Conservation (phyloP, 805 yeast genomes). For the Starmerella apis region DNA sequence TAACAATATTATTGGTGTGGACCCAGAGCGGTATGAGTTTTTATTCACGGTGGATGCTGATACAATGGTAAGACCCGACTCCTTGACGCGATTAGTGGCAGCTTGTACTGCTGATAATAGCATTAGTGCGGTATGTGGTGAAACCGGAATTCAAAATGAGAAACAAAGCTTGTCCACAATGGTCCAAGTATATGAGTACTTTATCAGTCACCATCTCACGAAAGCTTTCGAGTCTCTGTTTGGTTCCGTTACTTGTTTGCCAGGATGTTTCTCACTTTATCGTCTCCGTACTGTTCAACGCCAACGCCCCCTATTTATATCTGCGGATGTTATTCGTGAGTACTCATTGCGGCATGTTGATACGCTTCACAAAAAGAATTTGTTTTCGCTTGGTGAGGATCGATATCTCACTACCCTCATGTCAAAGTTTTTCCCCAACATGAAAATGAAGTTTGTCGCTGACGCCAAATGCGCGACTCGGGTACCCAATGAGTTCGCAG, state of each 20-base stretch:
- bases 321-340: slow-evolving; percentile 49
- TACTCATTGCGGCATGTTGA: slow-evolving; percentile 48
- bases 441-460: slow-evolving; percentile 45
- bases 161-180: slow-evolving; percentile 46
- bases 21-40: slow-evolving; percentile 50
- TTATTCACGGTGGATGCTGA: slow-evolving; percentile 56
- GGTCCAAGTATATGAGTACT: slow-evolving; percentile 54
- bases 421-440: slow-evolving; percentile 47
- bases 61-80: slow-evolving; percentile 44
- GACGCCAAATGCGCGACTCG: slow-evolving; percentile 50
- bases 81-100: slow-evolving; percentile 47
- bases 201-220: slow-evolving; percentile 53
- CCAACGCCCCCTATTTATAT: slow-evolving; percentile 47
- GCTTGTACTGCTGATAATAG: slow-evolving; percentile 49
- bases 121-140: slow-evolving; percentile 55
- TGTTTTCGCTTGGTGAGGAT: slow-evolving; percentile 54
- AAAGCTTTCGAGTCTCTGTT: slow-evolving; percentile 53
- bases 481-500: slow-evolving; percentile 61
- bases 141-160: slow-evolving; percentile 50
- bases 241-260: slow-evolving; percentile 55
- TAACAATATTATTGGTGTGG: slow-evolving; percentile 49
- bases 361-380: slow-evolving; percentile 50
- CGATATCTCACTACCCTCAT: slow-evolving; percentile 48
- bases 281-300: slow-evolving; percentile 40
- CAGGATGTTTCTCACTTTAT: slow-evolving; percentile 56